Evolutionary conservation across 75 land plant genomes (phyloP).

Genomic region (Selaginella tamariscina): DNA sequence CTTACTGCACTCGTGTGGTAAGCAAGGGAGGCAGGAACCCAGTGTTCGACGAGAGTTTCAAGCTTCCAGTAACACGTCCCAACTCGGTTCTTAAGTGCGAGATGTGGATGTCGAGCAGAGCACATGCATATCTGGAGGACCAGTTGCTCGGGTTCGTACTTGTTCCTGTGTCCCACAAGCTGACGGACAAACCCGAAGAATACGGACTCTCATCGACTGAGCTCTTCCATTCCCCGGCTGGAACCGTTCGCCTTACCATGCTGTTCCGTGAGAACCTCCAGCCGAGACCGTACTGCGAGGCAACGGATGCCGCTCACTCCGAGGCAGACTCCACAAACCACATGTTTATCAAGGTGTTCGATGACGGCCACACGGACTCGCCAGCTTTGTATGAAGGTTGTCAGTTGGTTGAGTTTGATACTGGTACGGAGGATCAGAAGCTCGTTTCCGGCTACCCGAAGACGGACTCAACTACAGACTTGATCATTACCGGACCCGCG

Average conservation of each 20-base stretch:
- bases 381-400: not conserved
- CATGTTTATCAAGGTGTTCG: not conserved
- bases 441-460: not conserved
- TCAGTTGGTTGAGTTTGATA: not conserved
- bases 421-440: not conserved
- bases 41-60: slow-evolving; percentile 52
- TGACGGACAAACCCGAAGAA: slow-evolving; percentile 39
- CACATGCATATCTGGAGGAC: slow-evolving; percentile 56
- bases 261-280: slow-evolving; percentile 38
- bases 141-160: slow-evolving; percentile 61
- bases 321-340: not conserved
- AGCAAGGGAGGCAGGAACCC: slow-evolving; percentile 66
- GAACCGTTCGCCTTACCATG: slow-evolving; percentile 48
- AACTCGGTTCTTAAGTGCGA: slow-evolving; percentile 62
- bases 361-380: not conserved
- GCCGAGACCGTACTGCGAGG: slow-evolving; percentile 24
- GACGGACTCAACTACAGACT: not conserved
- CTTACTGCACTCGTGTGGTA: slow-evolving; percentile 38
- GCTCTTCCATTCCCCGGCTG: slow-evolving; percentile 69
- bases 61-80: slow-evolving; percentile 30
- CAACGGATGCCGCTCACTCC: not conserved
- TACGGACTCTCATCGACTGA: slow-evolving; percentile 66
- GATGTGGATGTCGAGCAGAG: slow-evolving; percentile 77
- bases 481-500: not conserved
- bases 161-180: slow-evolving; percentile 38